Percentiles rank a stretch among this genome's conserved stretches.
These are phyloP conservation scores for Lignosus rhinocerotis DNA, from an alignment of 1,284 basidiomycete species.

Conservation along the genomic window DNA sequence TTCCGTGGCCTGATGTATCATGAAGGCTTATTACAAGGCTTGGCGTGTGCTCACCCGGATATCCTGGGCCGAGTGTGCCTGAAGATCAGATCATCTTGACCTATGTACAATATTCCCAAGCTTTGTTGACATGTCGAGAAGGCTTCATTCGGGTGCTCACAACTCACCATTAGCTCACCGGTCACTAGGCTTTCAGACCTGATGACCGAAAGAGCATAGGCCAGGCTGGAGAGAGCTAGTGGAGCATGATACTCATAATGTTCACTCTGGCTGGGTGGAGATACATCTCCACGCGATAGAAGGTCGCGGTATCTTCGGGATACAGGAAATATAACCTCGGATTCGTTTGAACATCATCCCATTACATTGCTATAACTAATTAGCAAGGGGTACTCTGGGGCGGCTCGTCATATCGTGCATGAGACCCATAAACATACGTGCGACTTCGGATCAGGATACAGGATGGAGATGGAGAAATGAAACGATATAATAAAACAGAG, in stretches of 20 bases:
- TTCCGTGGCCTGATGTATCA: no score
- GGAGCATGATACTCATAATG: no score
- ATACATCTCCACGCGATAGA: no score
- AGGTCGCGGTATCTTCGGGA: no score
- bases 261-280: no score
- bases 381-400: conserved; percentile 30
- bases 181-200: background rate
- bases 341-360: conserved; percentile 24
- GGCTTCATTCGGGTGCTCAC: background rate
- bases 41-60: no score
- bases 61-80: background rate
- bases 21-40: no score
- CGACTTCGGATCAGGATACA: conserved; percentile 21
- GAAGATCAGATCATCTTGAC: background rate
- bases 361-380: conserved; percentile 32
- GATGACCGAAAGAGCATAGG: no score
- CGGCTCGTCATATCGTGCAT: conserved; percentile 31
- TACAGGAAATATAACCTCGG: no score
- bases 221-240: no score
- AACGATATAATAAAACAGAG: conserved; percentile 8
- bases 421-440: conserved; percentile 32
- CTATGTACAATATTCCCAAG: no score
- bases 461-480: conserved; percentile 13
- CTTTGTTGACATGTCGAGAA: background rate
- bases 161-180: background rate